These are phyloP conservation scores for Diaporthe sp. DNA, from an alignment of 2,329 filamentous ascomycete species.

Conservation along the genomic window DNA sequence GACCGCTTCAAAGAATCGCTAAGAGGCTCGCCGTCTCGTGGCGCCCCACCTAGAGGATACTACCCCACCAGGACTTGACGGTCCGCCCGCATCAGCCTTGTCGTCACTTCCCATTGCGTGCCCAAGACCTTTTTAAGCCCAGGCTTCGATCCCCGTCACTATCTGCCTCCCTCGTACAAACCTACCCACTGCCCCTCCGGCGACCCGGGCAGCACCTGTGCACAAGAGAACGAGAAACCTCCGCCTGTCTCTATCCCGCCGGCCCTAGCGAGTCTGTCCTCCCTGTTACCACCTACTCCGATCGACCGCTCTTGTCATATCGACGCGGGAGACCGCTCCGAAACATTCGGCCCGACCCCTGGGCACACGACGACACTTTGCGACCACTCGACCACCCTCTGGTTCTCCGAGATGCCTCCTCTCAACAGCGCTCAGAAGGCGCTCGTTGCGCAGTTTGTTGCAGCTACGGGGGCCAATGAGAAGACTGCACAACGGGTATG, in stretches of 20 bases:
- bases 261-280: slow-evolving; percentile 2
- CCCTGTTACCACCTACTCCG: neutral
- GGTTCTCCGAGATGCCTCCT: slow-evolving; percentile 40
- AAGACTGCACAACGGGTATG: slow-evolving; percentile 42
- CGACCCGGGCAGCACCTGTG: slow-evolving; percentile 13
- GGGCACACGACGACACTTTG: slow-evolving; percentile 11
- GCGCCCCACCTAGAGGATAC: slow-evolving; percentile 14
- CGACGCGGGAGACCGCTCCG: slow-evolving; percentile 36
- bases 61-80: slow-evolving; percentile 14
- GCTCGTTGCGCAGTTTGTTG: slow-evolving; percentile 39
- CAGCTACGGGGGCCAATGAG: slow-evolving; percentile 41
- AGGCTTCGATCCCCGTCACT: neutral
- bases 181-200: neutral
- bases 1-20: neutral
- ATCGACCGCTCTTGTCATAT: slow-evolving; percentile 18
- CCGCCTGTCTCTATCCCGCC: neutral
- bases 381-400: slow-evolving; percentile 3
- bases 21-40: neutral
- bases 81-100: slow-evolving; percentile 20
- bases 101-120: slow-evolving; percentile 31
- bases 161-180: neutral
- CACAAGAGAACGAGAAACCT: neutral
- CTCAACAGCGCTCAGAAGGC: slow-evolving; percentile 40
- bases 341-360: slow-evolving; percentile 38
- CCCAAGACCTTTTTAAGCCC: neutral